Evolutionary conservation across 2,329 filamentous ascomycete genomes (phyloP).

Genomic region (Diaporthe longicolla): DNA sequence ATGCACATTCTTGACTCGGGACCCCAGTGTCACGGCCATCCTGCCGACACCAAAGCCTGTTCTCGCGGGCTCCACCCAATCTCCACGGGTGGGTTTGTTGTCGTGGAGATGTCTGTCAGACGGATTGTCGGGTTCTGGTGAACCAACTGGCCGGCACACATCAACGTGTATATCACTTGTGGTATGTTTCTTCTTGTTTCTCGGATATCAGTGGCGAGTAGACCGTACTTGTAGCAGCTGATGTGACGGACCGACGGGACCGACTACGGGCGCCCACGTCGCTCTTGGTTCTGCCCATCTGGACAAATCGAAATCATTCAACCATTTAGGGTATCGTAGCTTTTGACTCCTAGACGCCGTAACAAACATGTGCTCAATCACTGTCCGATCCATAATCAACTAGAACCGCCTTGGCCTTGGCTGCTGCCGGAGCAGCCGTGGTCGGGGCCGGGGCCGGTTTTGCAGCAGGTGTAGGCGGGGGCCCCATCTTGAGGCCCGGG

Average conservation of each 20-base stretch:
- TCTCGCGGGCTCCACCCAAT: slow-evolving; percentile 11
- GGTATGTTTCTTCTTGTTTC: neutral
- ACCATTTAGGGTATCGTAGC: slow-evolving; percentile 35
- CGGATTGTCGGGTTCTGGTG: neutral
- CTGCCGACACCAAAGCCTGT: slow-evolving; percentile 15
- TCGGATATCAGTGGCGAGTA: neutral
- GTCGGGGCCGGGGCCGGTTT: slow-evolving; percentile 63
- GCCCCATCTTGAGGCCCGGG: slow-evolving; percentile 91
- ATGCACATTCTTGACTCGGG: slow-evolving; percentile 28
- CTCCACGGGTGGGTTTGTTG: slow-evolving; percentile 25
- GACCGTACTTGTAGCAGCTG: neutral
- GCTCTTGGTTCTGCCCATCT: neutral
- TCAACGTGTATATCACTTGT: neutral
- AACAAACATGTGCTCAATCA: slow-evolving; percentile 16
- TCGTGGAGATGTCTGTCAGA: slow-evolving; percentile 16
- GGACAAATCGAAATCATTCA: neutral
- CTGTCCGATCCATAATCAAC: slow-evolving; percentile 37
- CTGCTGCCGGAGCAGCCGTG: neutral
- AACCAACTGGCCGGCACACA: neutral
- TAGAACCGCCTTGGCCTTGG: slow-evolving; percentile 30
- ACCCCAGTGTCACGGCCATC: neutral
- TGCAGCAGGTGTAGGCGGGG: slow-evolving; percentile 45
- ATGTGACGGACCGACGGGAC: neutral
- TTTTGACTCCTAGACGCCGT: slow-evolving; percentile 29
- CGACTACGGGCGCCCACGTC: too few relatives aligned